Percentiles rank a stretch among this genome's conserved stretches.
Conservation (phyloP, 768 basidiomycete genomes). For the Holtermanniella nyarrowii region DNA sequence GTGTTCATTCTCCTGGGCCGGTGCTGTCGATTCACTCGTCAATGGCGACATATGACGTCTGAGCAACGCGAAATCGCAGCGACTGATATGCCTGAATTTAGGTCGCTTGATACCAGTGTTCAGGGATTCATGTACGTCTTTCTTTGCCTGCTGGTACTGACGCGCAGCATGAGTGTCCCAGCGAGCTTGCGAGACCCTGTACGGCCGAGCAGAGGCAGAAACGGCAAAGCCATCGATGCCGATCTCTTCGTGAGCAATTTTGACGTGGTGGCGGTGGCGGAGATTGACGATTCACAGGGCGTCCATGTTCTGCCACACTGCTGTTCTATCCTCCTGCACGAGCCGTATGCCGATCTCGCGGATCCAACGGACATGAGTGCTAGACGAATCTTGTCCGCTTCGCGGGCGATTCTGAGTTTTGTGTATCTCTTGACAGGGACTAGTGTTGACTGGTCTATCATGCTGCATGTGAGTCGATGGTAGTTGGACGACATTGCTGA, state of each 20-base stretch:
- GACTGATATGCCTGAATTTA: slow-evolving; percentile 27
- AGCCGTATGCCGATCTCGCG: slow-evolving; percentile 28
- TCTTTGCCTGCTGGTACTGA: neutral
- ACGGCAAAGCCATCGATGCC: slow-evolving; percentile 21
- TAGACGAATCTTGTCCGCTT: slow-evolving; percentile 18
- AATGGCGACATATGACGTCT: slow-evolving; percentile 31
- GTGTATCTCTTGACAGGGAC: slow-evolving; percentile 15
- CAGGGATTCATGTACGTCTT: slow-evolving; percentile 27
- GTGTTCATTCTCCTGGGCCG: slow-evolving; percentile 20
- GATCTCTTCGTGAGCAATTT: slow-evolving; percentile 26
- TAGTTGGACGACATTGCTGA: neutral
- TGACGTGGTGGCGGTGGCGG: neutral
- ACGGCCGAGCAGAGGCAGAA: slow-evolving; percentile 2
- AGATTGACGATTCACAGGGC: slow-evolving; percentile 1
- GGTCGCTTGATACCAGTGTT: slow-evolving; percentile 30
- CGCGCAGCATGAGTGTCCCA: slow-evolving; percentile 32
- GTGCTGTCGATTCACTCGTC: slow-evolving; percentile 21
- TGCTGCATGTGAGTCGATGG: slow-evolving; percentile 10
- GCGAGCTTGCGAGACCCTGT: slow-evolving; percentile 17
- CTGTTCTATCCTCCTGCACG: slow-evolving; percentile 26
- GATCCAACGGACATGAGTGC: slow-evolving; percentile 19
- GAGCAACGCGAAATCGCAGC: slow-evolving; percentile 27
- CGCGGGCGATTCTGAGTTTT: slow-evolving; percentile 19
- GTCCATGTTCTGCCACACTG: slow-evolving; percentile 33
- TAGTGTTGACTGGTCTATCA: slow-evolving; percentile 24